These are phyloP conservation scores for Dioscorea alata DNA, from an alignment of 106 monocot genomes.

Conservation along the genomic window DNA sequence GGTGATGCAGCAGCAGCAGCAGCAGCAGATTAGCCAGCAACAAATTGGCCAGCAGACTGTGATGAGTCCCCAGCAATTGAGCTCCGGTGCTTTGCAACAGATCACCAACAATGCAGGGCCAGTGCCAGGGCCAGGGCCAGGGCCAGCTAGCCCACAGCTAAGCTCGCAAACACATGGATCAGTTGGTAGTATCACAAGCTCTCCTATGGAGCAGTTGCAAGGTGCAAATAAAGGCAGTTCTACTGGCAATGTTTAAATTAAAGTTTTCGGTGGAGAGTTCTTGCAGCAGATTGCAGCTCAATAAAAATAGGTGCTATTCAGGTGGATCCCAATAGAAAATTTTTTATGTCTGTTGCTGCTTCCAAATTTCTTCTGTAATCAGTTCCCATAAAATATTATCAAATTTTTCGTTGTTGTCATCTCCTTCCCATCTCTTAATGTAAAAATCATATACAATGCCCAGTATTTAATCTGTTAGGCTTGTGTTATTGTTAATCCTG, in stretches of 20 bases:
- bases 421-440: neutral
- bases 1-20: slow-evolving; percentile 11
- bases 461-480: neutral
- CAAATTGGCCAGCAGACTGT: slow-evolving; percentile 49
- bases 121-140: slow-evolving; percentile 45
- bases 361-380: neutral
- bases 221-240: slow-evolving; percentile 54
- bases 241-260: slow-evolving; percentile 4
- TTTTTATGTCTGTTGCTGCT: neutral
- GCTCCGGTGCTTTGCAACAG: slow-evolving; percentile 46
- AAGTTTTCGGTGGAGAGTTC: neutral
- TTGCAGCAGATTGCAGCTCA: no score
- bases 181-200: slow-evolving; percentile 80
- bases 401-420: neutral
- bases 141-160: slow-evolving; percentile 77
- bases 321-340: neutral
- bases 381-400: neutral
- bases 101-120: slow-evolving; percentile 52
- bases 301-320: neutral
- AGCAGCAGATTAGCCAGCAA: slow-evolving; percentile 50
- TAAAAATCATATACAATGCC: neutral
- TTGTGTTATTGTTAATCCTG: neutral
- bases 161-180: slow-evolving; percentile 92
- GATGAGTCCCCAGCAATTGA: slow-evolving; percentile 74
- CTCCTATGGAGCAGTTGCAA: slow-evolving; percentile 91